Conservation (phyloP, 2,329 filamentous ascomycete genomes). For the Emydomyces testavorans region DNA sequence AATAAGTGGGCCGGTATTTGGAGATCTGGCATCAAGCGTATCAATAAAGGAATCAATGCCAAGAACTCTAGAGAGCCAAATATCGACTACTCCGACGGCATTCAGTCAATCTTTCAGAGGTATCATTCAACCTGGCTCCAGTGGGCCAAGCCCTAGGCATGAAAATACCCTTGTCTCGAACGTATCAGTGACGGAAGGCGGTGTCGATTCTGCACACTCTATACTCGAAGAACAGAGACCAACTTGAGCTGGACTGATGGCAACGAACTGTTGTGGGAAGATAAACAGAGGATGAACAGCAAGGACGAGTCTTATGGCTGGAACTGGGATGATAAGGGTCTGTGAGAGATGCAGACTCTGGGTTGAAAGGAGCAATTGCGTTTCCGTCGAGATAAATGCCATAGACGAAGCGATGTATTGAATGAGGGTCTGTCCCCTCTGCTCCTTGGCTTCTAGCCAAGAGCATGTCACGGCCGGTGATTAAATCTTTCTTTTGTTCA, state of each 20-base stretch:
- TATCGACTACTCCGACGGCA: constrained; percentile 7
- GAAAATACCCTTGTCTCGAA: constrained; percentile 7
- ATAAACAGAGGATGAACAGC: neutral
- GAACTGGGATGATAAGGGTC: neutral
- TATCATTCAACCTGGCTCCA: constrained; percentile 10
- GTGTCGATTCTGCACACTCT: constrained; percentile 6
- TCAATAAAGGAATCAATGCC: constrained; percentile 13
- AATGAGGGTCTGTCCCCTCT: neutral
- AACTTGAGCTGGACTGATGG: constrained; percentile 1
- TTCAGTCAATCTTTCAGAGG: constrained; percentile 9
- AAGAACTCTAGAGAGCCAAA: constrained; percentile 13
- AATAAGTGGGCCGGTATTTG: neutral
- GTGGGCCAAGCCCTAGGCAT: constrained; percentile 7
- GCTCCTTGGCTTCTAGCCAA: constrained; percentile 1
- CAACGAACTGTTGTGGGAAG: neutral
- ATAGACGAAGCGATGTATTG: neutral
- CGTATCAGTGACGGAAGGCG: constrained; percentile 6
- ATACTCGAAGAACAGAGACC: constrained; percentile 6
- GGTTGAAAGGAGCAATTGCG: neutral
- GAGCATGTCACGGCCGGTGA: constrained; percentile 10
- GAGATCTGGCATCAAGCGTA: constrained; percentile 1
- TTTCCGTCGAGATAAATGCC: neutral
- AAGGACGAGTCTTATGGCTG: neutral
- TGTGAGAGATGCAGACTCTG: neutral
- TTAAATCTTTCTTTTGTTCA: constrained; percentile 5